Evolutionary conservation across 1,284 basidiomycete genomes (phyloP).

Genomic region (Ustilago esculenta): DNA sequence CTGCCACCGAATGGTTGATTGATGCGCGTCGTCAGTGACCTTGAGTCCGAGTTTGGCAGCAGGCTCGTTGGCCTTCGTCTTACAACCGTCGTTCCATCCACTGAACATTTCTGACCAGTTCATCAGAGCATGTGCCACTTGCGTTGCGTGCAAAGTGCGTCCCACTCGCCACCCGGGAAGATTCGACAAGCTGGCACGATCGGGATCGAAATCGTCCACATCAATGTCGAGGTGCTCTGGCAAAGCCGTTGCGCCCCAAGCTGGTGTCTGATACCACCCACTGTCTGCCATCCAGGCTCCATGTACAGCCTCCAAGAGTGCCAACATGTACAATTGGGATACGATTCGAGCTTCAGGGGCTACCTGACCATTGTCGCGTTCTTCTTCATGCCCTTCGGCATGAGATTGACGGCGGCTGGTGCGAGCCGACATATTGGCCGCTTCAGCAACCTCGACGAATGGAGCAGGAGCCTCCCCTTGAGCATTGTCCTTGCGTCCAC

Average conservation of each 20-base stretch:
- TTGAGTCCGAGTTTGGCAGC: slow-evolving; percentile 13
- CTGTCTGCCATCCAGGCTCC: slow-evolving; percentile 45
- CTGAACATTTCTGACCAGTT: slow-evolving; percentile 48
- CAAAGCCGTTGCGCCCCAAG: slow-evolving; percentile 26
- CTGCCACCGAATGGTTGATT: slow-evolving; percentile 37
- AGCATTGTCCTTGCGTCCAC: not conserved
- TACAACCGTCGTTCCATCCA: slow-evolving; percentile 17
- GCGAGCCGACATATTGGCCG: not conserved
- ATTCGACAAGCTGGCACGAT: slow-evolving; percentile 6
- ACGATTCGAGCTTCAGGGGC: slow-evolving; percentile 14
- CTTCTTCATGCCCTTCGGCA: not conserved
- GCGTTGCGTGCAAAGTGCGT: slow-evolving; percentile 19
- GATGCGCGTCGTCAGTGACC: slow-evolving; percentile 27
- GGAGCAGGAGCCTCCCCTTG: not conserved
- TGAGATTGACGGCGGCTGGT: slow-evolving; percentile 20
- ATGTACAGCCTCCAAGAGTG: slow-evolving; percentile 32
- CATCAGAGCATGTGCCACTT: slow-evolving; percentile 40
- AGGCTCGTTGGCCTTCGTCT: not conserved
- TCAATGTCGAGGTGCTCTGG: slow-evolving; percentile 25
- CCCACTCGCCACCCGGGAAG: slow-evolving; percentile 40
- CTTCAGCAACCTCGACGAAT: slow-evolving; percentile 8
- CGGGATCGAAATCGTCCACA: slow-evolving; percentile 13
- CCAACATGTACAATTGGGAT: slow-evolving; percentile 33
- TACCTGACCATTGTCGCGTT: not conserved
- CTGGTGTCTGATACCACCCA: slow-evolving; percentile 25